These are phyloP conservation scores for Globisporangium yorkense DNA, from an alignment of 352 stramenopile species.

Conservation along the genomic window DNA sequence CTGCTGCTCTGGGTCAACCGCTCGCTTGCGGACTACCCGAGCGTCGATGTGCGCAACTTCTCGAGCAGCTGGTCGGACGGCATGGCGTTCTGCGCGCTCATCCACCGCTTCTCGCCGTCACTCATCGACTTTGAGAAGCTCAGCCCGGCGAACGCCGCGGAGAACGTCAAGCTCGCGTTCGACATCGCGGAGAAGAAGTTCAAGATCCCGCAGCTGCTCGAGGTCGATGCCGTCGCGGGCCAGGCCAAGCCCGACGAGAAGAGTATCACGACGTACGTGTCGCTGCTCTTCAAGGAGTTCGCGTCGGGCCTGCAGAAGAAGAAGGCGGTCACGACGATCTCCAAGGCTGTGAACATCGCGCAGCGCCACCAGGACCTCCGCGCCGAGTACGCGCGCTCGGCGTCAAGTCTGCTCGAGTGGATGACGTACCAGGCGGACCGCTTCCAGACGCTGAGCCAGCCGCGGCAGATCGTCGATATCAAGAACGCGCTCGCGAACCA, in stretches of 20 bases:
- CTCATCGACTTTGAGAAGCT: constrained; percentile 81
- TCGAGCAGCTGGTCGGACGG: constrained; percentile 82
- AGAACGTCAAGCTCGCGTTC: constrained; percentile 84
- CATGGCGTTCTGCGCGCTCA: constrained; percentile 88
- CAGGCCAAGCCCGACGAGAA: constrained; percentile 88
- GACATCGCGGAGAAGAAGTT: constrained; percentile 80
- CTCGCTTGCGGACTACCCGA: constrained; percentile 80
- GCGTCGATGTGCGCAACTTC: constrained; percentile 86
- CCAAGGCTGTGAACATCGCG: constrained; percentile 87
- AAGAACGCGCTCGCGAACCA: constrained; percentile 59
- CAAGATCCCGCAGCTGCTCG: constrained; percentile 82
- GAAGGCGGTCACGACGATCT: constrained; percentile 85
- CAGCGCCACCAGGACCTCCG: constrained; percentile 85
- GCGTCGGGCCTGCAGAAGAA: constrained; percentile 87
- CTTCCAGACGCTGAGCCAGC: constrained; percentile 70
- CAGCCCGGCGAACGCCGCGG: constrained; percentile 48
- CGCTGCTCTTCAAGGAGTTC: constrained; percentile 90
- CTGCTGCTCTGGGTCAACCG: constrained; percentile 88
- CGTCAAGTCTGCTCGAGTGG: constrained; percentile 69
- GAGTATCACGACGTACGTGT: constrained; percentile 90
- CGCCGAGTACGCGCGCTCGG: constrained; percentile 64
- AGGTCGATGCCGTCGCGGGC: constrained; percentile 82
- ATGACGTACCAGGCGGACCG: constrained; percentile 58
- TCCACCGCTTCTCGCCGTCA: constrained; percentile 86
- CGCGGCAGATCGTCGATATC: constrained; percentile 58